A percentile compares a stretch with the other conserved stretches of the same genome.
Evolutionary conservation across 306 rosid species (phyloP).

Genomic region (Cicer bijugum): DNA sequence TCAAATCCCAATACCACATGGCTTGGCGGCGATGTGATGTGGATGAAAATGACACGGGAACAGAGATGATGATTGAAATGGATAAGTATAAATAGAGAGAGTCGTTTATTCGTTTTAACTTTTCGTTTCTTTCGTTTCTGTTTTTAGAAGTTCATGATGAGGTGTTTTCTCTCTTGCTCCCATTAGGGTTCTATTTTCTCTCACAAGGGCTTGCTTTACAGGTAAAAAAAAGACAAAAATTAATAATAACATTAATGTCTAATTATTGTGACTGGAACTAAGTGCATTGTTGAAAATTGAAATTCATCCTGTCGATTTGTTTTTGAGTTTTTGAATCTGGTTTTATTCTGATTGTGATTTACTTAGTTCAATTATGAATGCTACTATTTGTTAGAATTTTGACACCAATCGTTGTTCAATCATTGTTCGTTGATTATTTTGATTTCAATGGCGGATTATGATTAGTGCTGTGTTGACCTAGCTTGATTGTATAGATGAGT

Average conservation of each 20-base stretch:
- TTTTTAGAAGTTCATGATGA: not conserved
- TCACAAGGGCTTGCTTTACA: not conserved
- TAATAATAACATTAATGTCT: not conserved
- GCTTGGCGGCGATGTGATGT: conserved; percentile 34
- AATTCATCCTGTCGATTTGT: not conserved
- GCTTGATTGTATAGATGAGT: conserved; percentile 43
- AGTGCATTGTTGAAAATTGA: conserved; percentile 5
- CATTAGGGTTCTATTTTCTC: conserved; percentile 26
- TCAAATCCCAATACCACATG: not conserved
- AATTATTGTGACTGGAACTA: not conserved
- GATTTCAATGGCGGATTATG: not conserved
- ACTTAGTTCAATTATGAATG: not conserved
- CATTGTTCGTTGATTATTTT: not conserved
- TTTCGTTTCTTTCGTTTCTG: not conserved
- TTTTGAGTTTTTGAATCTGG: not conserved
- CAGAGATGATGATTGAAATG: not conserved
- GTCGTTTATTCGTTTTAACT: not conserved
- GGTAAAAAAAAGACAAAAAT: conserved; percentile 6
- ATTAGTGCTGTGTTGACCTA: not conserved
- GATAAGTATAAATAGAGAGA: conserved; percentile 37
- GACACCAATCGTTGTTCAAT: not conserved
- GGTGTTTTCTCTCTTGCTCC: not conserved
- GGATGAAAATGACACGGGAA: not conserved
- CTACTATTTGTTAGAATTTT: conserved; percentile 12
- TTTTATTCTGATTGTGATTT: not conserved